Conservation (phyloP, 1,284 basidiomycete genomes). For the Amylostereum areolatum region DNA sequence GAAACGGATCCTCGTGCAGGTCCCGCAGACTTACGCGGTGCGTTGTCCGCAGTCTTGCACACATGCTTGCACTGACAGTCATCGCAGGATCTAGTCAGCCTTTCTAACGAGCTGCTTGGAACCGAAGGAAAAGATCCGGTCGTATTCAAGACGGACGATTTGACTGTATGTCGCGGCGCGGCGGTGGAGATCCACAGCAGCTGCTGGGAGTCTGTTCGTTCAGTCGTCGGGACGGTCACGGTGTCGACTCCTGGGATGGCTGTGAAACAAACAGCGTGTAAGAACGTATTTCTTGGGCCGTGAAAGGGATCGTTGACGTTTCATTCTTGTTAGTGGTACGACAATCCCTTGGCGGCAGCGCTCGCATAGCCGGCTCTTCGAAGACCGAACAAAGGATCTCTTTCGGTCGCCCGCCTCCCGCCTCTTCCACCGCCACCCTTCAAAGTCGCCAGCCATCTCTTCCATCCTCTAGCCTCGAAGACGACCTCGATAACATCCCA, state of each 20-base stretch:
- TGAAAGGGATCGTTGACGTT: not conserved
- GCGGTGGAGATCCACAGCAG: constrained; percentile 17
- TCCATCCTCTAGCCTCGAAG: not conserved
- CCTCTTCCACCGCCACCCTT: not conserved
- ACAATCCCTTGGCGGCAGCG: too few species aligned
- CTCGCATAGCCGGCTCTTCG: not conserved
- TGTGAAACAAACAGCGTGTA: not conserved
- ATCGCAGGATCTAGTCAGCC: constrained; percentile 7
- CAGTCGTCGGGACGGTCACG: constrained; percentile 12
- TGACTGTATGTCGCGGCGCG: constrained; percentile 14
- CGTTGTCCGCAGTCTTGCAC: not conserved
- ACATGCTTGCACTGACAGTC: not conserved
- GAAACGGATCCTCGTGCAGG: constrained; percentile 8
- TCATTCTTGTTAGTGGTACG: too few species aligned
- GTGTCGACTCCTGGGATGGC: constrained; percentile 2
- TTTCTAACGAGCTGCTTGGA: constrained; percentile 11
- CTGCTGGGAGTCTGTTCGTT: constrained; percentile 17
- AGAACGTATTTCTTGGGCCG: not conserved
- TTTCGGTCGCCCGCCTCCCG: not conserved
- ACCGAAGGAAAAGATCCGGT: constrained; percentile 5
- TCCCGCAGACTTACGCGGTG: constrained; percentile 10
- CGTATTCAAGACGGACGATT: constrained; percentile 17
- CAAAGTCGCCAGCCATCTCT: not conserved
- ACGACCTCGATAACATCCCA: constrained; percentile 4
- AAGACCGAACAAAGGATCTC: not conserved